These are phyloP conservation scores for Tuber melanosporum DNA, from an alignment of 495 filamentous ascomycete genomes.

Conservation along the genomic window DNA sequence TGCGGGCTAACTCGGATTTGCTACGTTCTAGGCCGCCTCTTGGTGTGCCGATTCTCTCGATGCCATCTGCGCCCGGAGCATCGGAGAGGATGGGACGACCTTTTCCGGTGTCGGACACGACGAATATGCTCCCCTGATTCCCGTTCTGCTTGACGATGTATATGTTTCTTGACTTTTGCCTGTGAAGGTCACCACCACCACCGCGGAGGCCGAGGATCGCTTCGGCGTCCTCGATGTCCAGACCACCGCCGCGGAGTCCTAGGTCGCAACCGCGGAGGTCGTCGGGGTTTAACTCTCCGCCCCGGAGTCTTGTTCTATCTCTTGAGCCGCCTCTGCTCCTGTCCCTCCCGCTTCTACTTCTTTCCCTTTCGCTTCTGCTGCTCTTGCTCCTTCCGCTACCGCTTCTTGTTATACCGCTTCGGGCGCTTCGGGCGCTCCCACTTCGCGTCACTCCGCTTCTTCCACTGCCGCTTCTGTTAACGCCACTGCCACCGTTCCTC, in stretches of 20 bases:
- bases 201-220: background rate
- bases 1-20: background rate
- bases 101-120: constrained; percentile 24
- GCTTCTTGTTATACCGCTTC: constrained; percentile 10
- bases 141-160: constrained; percentile 28
- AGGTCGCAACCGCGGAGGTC: background rate
- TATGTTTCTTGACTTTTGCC: constrained; percentile 19
- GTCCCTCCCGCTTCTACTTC: background rate
- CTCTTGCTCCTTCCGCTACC: constrained; percentile 3
- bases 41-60: background rate
- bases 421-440: background rate
- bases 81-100: background rate
- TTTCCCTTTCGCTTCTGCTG: background rate
- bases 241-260: background rate
- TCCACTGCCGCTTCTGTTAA: constrained; percentile 3
- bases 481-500: background rate
- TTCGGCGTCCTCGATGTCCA: background rate
- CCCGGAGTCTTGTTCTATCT: background rate
- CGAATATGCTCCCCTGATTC: constrained; percentile 19
- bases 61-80: background rate
- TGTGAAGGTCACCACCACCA: background rate
- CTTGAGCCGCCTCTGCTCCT: background rate
- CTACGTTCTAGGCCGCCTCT: background rate
- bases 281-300: background rate
- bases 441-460: constrained; percentile 4